Conservation (phyloP, 257 asterid species). For the Datura wrightii region DNA sequence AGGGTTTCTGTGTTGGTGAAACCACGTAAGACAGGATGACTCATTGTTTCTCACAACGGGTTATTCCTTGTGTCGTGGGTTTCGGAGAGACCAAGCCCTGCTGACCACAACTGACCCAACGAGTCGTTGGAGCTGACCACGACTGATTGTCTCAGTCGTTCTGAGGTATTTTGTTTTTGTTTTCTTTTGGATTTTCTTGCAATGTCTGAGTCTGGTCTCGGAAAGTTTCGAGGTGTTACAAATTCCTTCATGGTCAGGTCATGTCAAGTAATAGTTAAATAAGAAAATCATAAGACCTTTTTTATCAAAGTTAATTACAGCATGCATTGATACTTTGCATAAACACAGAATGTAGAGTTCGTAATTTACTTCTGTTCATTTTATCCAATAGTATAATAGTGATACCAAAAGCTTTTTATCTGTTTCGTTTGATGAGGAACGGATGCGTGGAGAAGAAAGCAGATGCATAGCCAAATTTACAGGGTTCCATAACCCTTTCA, state of each 20-base stretch:
- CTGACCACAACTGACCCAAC: too few species aligned
- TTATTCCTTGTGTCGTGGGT: too few species aligned
- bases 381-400: background rate
- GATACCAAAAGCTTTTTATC: background rate
- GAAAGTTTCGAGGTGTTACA: too few species aligned
- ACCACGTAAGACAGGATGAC: too few species aligned
- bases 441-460: conserved; percentile 81
- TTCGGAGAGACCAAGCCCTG: too few species aligned
- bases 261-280: background rate
- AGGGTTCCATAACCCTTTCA: conserved; percentile 78
- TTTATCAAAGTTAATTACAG: conserved; percentile 10
- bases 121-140: too few species aligned
- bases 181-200: too few species aligned
- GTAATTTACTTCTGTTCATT: background rate
- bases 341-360: background rate
- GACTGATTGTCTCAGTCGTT: too few species aligned
- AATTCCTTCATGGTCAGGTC: background rate
- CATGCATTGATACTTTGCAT: conserved; percentile 3
- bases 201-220: too few species aligned
- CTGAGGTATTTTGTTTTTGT: too few species aligned
- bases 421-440: conserved; percentile 52
- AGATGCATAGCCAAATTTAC: conserved; percentile 81
- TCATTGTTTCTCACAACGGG: too few species aligned
- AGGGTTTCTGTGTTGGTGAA: too few species aligned
- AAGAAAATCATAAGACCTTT: background rate